A percentile compares a stretch with the other conserved stretches of the same genome.
Evolutionary conservation across 2,329 filamentous ascomycete species (phyloP).

Genomic region (Fusarium gaditjirri): DNA sequence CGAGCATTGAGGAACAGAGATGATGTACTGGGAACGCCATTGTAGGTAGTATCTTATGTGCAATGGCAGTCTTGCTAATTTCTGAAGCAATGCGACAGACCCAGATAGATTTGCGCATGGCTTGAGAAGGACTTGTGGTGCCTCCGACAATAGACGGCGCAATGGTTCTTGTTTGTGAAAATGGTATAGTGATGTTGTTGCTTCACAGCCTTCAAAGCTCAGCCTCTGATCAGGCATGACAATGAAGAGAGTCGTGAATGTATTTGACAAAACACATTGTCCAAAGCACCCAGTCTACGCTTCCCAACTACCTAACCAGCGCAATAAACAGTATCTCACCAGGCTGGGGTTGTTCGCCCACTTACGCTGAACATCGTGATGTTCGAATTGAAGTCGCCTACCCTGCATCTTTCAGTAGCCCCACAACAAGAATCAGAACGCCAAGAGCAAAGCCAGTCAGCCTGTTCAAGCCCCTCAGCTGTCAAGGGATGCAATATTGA

Average conservation of each 20-base stretch:
- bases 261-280: too few relatives aligned
- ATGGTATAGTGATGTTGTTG: rapidly evolving
- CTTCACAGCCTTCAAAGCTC: background rate
- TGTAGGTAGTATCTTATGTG: background rate
- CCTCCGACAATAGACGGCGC: background rate
- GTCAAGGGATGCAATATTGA: background rate
- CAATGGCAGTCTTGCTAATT: background rate
- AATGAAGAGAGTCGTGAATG: background rate
- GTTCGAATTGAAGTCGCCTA: background rate
- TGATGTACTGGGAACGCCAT: background rate
- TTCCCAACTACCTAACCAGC: too few relatives aligned
- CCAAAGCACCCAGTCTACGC: rapidly evolving
- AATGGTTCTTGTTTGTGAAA: background rate
- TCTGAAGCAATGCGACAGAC: background rate
- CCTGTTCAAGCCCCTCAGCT: background rate
- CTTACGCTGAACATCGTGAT: background rate
- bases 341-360: background rate
- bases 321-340: background rate
- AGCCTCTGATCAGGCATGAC: background rate
- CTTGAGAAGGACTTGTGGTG: too few relatives aligned
- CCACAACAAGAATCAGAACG: too few relatives aligned
- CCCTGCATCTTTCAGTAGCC: background rate
- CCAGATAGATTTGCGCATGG: background rate
- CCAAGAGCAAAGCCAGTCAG: background rate
- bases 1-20: background rate